Evolutionary conservation across 371 early-diverging fungal species (phyloP).

Genomic region (Lichtheimia ramosa): DNA sequence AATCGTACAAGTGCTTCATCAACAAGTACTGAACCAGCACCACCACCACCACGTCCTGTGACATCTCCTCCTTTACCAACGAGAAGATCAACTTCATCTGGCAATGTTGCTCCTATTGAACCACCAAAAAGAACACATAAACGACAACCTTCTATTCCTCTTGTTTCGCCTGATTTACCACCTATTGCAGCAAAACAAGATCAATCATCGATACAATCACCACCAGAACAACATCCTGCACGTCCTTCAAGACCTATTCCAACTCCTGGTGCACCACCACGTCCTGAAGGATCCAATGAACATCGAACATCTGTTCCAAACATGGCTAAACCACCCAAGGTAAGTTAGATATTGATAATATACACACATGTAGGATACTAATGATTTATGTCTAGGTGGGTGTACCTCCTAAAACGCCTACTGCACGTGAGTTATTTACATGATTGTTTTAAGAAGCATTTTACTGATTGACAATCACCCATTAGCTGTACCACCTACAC

Average conservation of each 20-base stretch:
- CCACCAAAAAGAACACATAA: slow-evolving; percentile 14
- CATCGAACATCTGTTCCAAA: slow-evolving; percentile 14
- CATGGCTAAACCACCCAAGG: slow-evolving; percentile 41
- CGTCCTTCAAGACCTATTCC: slow-evolving; percentile 39
- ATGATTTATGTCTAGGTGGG: slow-evolving; percentile 3
- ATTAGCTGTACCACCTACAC: slow-evolving; percentile 19
- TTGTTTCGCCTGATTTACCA: slow-evolving; percentile 46
- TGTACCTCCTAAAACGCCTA: neutral
- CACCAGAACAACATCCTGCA: slow-evolving; percentile 19
- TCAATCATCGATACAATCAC: slow-evolving; percentile 5
- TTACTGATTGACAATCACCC: neutral
- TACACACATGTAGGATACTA: neutral
- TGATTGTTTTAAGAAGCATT: slow-evolving; percentile 2
- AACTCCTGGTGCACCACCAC: slow-evolving; percentile 23
- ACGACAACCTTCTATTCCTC: slow-evolving; percentile 35
- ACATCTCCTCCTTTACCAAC: slow-evolving; percentile 32
- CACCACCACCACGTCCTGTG: slow-evolving; percentile 33
- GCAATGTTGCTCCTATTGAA: slow-evolving; percentile 2
- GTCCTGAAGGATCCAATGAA: neutral
- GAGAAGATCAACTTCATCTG: slow-evolving; percentile 18
- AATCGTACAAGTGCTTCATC: slow-evolving; percentile 13
- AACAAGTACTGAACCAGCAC: slow-evolving; percentile 15
- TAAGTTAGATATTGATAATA: slow-evolving; percentile 3
- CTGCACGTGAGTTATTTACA: neutral
- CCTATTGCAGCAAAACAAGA: slow-evolving; percentile 25